Percentiles rank a stretch among this genome's conserved stretches.
phyloP scores from a whole-genome alignment of 2,329 filamentous ascomycete species.

The Clonostachys rosea region DNA sequence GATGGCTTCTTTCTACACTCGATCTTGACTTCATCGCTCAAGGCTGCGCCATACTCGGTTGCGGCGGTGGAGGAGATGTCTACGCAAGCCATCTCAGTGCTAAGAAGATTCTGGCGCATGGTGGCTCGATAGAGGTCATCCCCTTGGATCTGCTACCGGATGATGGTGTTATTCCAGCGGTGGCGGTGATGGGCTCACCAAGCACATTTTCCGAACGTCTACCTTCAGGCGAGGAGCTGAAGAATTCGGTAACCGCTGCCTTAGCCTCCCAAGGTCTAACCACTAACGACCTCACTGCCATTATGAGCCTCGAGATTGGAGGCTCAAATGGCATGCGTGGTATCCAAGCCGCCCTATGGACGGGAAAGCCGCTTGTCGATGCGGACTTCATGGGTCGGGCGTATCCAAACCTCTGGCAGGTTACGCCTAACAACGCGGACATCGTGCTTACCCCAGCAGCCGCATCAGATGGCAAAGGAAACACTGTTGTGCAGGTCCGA shows the following conservation, averaged over 20 bases:
- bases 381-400: conserved; percentile 1
- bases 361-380: not conserved
- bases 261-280: not conserved
- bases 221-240: not conserved
- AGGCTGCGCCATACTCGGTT: not conserved
- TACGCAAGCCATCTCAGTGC: not conserved
- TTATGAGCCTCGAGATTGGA: not conserved
- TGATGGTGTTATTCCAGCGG: not conserved
- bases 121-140: conserved; percentile 29
- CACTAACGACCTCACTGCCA: not conserved
- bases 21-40: not conserved
- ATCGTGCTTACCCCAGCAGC: too few relatives aligned
- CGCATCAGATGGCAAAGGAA: too few relatives aligned
- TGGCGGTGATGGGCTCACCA: not conserved
- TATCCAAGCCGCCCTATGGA: not conserved
- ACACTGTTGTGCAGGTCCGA: too few relatives aligned
- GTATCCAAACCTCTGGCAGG: not conserved
- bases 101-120: conserved; percentile 24
- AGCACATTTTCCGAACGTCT: not conserved
- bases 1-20: conserved; percentile 9
- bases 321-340: not conserved
- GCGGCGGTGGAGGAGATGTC: not conserved
- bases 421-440: too few relatives aligned
- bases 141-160: conserved; percentile 29
- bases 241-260: not conserved